Evolutionary conservation across 2,329 filamentous ascomycete genomes (phyloP), one percentile per base, ranked within the genome.

Genomic region (Aspergillus persii): DNA sequence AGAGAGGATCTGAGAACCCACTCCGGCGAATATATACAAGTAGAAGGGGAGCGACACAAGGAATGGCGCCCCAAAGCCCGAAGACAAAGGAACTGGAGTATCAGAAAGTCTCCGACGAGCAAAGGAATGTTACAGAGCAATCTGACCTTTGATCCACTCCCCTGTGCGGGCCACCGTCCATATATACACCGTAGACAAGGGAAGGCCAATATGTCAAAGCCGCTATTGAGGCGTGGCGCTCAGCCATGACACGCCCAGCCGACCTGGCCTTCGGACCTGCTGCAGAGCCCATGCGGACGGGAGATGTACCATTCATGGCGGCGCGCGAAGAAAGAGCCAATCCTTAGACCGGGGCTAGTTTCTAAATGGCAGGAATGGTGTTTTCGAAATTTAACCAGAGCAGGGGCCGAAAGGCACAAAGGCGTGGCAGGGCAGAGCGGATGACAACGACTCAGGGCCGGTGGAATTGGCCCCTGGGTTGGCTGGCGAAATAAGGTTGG

Each of bases 181-280:
- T 60, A 55, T 60, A 62, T 62, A 58, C 33, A 30, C 48, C 15
- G n/a, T 18, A 15, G 36, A 41, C 50, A 8, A 31, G 31, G 6
- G 7, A 9, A 59, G n/a, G 12, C 23, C 44, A 50, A 27, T 33
- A 47, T 29, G 30, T 31, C 23, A 48, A 53, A 50, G 27, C 29
- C 49, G 53, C 49, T 55, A 57, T 54, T 41, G 53, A 57, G 29
- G 50, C 11, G 63, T 65, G 60, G 63, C 65, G 63, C 61, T 27
- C 64, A 58, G 64, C 58, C 62, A 65, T 57, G 57, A 62, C 65
- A 53, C 62, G 65, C 52, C 66, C 69, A 72, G 65, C 69, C 41
- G 70, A 71, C 65, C 61, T 53, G 63, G 59, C 64, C 66, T 66
- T 65, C 64, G 58, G 66, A 66, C 64, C 54, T 31, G 7, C 48